phyloP scores from a whole-genome alignment of 2,329 filamentous ascomycete species.

The Fusarium sterilihyphosum region DNA sequence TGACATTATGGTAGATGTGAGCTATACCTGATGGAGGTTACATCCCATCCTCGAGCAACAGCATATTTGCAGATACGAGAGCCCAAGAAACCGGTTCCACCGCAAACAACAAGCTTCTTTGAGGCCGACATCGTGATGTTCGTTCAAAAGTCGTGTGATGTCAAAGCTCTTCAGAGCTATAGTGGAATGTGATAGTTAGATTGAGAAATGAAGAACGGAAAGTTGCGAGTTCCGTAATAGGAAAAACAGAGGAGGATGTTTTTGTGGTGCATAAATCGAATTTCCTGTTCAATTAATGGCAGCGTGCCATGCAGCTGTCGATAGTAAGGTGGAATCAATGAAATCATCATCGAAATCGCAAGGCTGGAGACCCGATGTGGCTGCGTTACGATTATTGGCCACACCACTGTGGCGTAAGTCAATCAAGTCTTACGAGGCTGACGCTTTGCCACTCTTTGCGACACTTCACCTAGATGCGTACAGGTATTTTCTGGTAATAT shows the following conservation, averaged over 20 bases:
- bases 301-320: neutral
- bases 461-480: neutral
- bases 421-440: constrained; percentile 17
- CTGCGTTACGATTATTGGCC: constrained; percentile 26
- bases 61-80: constrained; percentile 91
- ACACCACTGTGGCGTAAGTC: constrained; percentile 15
- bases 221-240: neutral
- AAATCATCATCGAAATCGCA: constrained; percentile 40
- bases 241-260: neutral
- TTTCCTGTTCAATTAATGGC: neutral
- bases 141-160: constrained; percentile 36
- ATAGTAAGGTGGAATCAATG: constrained; percentile 36
- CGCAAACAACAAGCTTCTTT: constrained; percentile 89
- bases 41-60: constrained; percentile 86
- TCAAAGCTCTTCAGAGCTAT: constrained; percentile 4
- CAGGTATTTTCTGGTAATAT: neutral
- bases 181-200: neutral
- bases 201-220: neutral
- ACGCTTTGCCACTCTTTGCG: neutral
- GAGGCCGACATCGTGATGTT: constrained; percentile 61
- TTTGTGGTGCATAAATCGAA: constrained; percentile 21
- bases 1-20: neutral
- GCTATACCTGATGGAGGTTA: constrained; percentile 86
- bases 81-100: constrained; percentile 92
- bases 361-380: constrained; percentile 35